Base-by-base conservation (phyloP, 352 stramenopile species). In the Globisporangium abappressorium region DNA sequence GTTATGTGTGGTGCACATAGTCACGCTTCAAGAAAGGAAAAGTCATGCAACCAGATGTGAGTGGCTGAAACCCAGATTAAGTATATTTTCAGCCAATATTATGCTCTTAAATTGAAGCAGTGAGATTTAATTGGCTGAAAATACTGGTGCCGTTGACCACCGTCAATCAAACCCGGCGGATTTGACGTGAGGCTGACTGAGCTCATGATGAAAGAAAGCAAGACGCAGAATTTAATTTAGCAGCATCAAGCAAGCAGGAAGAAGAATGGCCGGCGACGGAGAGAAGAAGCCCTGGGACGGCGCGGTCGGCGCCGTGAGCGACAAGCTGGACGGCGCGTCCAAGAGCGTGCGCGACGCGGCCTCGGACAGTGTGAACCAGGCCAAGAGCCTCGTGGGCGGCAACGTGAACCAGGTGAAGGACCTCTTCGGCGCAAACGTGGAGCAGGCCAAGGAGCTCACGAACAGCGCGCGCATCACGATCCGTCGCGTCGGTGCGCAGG, bases 211-310 rank as follows among this genome's bases (percentile, higher is more conserved):
- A 11, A 20, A 49, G 5, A 47, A 49, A 49, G 41, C 18, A 22
- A 20, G 5, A 4, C 5, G 43, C 38, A 46, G 38, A 46, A 51
- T 51, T 22, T 51, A 22, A 51, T 51, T 51, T 49, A 49, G 41
- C 38, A 47, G 14, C 53, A 58, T 22, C 53, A 58, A 56, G 46
- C 46, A 54, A 54, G 46, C 53, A 36, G 7, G 11, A 56, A 14
- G 28, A 38, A 60, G 55, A 61, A 41, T 74, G 65, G 63, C 73
- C 46, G 58, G 70, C 51, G 63, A 67, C 57, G 57, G 71, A 68
- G 77, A 82, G 56, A 89, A 85, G 66, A 89, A 91, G 74, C 84
- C 82, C 47, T 88, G 79, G 79, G 82, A 91, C 56, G 75, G 69
- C 28, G 77, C 77, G 20, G 64, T 81, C 28, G 72, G 65, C 54